Evolutionary conservation across 768 basidiomycete species (phyloP).

Genomic region (Amanita polypyramis): DNA sequence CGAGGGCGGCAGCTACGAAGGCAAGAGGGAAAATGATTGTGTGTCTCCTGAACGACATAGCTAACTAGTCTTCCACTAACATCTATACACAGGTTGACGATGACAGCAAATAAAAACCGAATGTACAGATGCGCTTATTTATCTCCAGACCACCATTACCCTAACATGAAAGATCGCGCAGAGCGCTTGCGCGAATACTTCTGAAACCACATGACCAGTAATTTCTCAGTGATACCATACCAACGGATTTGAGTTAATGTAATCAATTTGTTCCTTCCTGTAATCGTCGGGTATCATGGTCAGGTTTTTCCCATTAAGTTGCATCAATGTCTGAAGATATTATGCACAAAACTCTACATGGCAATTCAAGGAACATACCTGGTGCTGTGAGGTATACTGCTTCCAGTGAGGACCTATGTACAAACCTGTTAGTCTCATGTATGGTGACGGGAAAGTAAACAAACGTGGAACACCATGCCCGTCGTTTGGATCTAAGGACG

Average conservation of each 20-base stretch:
- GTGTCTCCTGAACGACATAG: slow-evolving; percentile 11
- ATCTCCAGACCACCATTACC: not conserved
- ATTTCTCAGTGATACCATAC: slow-evolving; percentile 7
- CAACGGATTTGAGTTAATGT: slow-evolving; percentile 22
- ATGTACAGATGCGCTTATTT: too few species aligned
- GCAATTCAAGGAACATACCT: not conserved
- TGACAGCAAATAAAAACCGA: slow-evolving; percentile 15
- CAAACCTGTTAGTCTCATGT: not conserved
- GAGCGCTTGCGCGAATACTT: too few species aligned
- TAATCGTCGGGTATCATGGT: slow-evolving; percentile 26
- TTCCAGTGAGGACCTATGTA: not conserved
- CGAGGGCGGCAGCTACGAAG: slow-evolving; percentile 58
- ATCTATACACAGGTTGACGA: slow-evolving; percentile 13
- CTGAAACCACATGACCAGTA: not conserved
- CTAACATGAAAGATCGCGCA: too few species aligned
- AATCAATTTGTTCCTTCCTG: slow-evolving; percentile 24
- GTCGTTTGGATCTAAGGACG: slow-evolving; percentile 33
- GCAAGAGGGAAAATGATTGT: slow-evolving; percentile 57
- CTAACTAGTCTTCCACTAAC: not conserved
- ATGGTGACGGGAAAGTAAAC: not conserved
- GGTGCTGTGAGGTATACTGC: slow-evolving; percentile 8
- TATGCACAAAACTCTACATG: slow-evolving; percentile 12
- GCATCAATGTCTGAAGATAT: slow-evolving; percentile 20
- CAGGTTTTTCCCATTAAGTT: slow-evolving; percentile 24
- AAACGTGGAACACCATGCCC: slow-evolving; percentile 24